Evolutionary conservation across 140 eudicot genomes (phyloP).

Genomic region (Oenanthe javanica): DNA sequence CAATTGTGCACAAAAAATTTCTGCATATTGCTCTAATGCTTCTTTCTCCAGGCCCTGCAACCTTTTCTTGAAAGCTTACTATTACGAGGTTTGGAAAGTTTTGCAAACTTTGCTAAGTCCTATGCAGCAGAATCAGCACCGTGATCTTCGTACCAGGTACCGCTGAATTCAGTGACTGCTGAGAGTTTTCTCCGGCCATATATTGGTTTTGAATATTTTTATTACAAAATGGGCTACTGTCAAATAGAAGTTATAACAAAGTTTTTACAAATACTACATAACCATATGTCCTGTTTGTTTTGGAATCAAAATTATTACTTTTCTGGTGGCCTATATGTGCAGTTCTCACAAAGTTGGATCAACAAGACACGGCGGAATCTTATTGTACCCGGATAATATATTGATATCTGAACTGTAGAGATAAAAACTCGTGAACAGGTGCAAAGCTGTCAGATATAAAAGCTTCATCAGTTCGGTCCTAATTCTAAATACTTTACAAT

Average conservation of each 20-base stretch:
- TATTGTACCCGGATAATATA: neutral
- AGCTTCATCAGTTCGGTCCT: neutral
- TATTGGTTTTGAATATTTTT: neutral
- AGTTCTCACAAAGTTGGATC: neutral
- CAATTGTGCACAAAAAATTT: neutral
- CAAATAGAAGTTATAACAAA: neutral
- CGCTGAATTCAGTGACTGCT: neutral
- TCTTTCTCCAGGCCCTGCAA: slow-evolving; percentile 56
- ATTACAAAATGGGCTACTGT: no score
- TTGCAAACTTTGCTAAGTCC: slow-evolving; percentile 63
- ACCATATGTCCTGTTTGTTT: neutral
- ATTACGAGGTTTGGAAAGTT: slow-evolving; percentile 66
- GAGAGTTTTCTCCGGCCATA: neutral
- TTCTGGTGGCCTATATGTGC: neutral
- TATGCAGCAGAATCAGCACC: slow-evolving; percentile 32
- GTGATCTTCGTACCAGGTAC: slow-evolving; percentile 13
- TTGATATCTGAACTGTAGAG: neutral
- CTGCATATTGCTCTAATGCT: neutral
- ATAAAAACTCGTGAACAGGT: neutral
- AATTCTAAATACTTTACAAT: neutral
- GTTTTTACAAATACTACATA: neutral
- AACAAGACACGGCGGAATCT: neutral
- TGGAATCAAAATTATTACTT: neutral
- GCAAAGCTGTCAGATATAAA: neutral
- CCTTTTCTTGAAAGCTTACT: slow-evolving; percentile 75